Evolutionary conservation across 2,329 filamentous ascomycete genomes (phyloP).

Genomic region (Cladophialophora carrionii): DNA sequence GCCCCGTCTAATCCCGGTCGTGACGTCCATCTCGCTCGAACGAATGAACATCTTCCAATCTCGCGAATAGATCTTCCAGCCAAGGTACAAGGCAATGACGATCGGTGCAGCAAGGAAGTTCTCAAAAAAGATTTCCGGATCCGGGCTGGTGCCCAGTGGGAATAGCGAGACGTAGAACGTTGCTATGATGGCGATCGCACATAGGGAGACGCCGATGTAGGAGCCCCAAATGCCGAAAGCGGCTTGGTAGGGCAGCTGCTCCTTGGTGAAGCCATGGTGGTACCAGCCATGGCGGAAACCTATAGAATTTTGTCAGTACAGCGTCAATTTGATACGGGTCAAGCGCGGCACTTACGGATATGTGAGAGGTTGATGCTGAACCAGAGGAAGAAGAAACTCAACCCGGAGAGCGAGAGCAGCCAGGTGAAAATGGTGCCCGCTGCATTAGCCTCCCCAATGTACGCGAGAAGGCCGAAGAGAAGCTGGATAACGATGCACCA

Average conservation of each 20-base stretch:
- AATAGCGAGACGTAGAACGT: constrained; percentile 89
- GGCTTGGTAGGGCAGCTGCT: constrained; percentile 78
- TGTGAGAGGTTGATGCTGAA: constrained; percentile 53
- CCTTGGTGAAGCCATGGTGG: constrained; percentile 66
- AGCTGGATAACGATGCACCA: constrained; percentile 58
- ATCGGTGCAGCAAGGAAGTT: constrained; percentile 40
- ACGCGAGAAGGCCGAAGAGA: constrained; percentile 16
- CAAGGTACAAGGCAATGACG: constrained; percentile 60
- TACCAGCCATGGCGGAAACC: constrained; percentile 39
- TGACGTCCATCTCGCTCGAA: neutral
- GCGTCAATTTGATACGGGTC: constrained; percentile 62
- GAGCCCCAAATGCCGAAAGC: constrained; percentile 80
- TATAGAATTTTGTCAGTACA: neutral
- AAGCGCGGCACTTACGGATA: constrained; percentile 72
- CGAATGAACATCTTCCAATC: neutral
- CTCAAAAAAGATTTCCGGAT: constrained; percentile 39
- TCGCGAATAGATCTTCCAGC: constrained; percentile 50
- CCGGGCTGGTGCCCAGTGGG: constrained; percentile 59
- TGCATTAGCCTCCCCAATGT: constrained; percentile 11
- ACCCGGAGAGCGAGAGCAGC: constrained; percentile 31
- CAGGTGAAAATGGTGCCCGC: constrained; percentile 14
- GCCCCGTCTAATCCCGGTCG: neutral
- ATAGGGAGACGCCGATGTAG: constrained; percentile 76
- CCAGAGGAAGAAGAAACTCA: constrained; percentile 68
- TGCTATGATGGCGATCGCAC: constrained; percentile 73